Percentiles rank a stretch among this genome's conserved stretches.
phyloP scores from a whole-genome alignment of 1,139 yeast species.

The Taiozyma sp. region DNA sequence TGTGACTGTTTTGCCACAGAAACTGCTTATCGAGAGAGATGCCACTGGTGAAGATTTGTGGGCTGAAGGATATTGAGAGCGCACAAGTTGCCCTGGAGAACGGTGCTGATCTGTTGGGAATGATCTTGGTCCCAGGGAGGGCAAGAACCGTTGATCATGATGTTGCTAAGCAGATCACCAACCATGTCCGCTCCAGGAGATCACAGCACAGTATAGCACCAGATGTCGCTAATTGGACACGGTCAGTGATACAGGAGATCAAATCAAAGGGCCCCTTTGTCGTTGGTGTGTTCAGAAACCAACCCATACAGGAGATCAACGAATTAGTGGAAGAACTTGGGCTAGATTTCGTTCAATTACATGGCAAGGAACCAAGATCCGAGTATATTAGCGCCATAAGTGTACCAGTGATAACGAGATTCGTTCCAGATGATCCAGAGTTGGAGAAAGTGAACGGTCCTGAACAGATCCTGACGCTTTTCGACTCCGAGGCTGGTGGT shows the following conservation, averaged over 20 bases:
- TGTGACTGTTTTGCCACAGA: too few species aligned
- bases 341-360: slow-evolving; percentile 81
- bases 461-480: slow-evolving; percentile 51
- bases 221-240: slow-evolving; percentile 7
- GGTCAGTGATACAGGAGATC: slow-evolving; percentile 25
- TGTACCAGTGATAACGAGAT: slow-evolving; percentile 71
- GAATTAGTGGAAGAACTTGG: slow-evolving; percentile 40
- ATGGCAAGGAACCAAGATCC: slow-evolving; percentile 72
- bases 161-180: slow-evolving; percentile 52
- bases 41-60: slow-evolving; percentile 67
- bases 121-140: slow-evolving; percentile 81
- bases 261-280: slow-evolving; percentile 57
- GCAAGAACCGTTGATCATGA: slow-evolving; percentile 59
- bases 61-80: slow-evolving; percentile 62
- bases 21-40: too few species aligned
- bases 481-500: slow-evolving; percentile 92
- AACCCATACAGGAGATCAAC: slow-evolving; percentile 58
- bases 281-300: slow-evolving; percentile 92
- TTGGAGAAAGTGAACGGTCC: slow-evolving; percentile 27
- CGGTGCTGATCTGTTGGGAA: slow-evolving; percentile 79
- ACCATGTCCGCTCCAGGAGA: slow-evolving; percentile 26
- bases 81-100: slow-evolving; percentile 62
- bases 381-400: slow-evolving; percentile 42
- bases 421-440: slow-evolving; percentile 52
- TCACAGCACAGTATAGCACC: slow-evolving; percentile 3